Evolutionary conservation across 306 rosid species (phyloP).

Genomic region (Erythrophleum fordii): DNA sequence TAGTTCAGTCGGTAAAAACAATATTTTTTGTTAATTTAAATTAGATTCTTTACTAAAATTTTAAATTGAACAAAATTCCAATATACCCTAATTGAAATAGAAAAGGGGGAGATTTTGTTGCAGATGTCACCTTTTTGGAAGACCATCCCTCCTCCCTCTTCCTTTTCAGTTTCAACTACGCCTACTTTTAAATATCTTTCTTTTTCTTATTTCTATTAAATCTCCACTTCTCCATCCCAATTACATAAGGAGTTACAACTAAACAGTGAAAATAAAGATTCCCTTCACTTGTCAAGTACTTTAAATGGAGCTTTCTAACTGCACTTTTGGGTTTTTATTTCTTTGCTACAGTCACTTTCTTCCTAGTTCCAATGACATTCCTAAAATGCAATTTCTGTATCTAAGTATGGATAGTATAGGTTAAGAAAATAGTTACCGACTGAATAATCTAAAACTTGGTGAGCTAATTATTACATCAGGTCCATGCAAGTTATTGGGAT

Average conservation of each 20-base stretch:
- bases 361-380: conserved; percentile 61
- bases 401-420: not conserved
- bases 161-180: conserved; percentile 55
- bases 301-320: conserved; percentile 53
- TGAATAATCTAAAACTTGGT: conserved; percentile 33
- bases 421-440: not conserved
- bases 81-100: too few species aligned
- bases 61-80: too few species aligned
- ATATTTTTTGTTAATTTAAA: too few species aligned
- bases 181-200: conserved; percentile 51
- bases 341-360: conserved; percentile 67
- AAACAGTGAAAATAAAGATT: conserved; percentile 67
- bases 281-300: conserved; percentile 63
- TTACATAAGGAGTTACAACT: conserved; percentile 49
- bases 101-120: not conserved
- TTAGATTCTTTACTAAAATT: not conserved
- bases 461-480: conserved; percentile 66
- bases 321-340: conserved; percentile 56
- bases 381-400: conserved; percentile 45
- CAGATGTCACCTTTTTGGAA: conserved; percentile 65
- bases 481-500: conserved; percentile 60
- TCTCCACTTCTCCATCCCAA: conserved; percentile 47
- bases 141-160: conserved; percentile 41
- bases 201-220: conserved; percentile 56
- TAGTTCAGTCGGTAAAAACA: not conserved